Evolutionary conservation across 2,329 filamentous ascomycete species (phyloP), one percentile per base, ranked within the genome.

Genomic region (Macrophomina tecta): DNA sequence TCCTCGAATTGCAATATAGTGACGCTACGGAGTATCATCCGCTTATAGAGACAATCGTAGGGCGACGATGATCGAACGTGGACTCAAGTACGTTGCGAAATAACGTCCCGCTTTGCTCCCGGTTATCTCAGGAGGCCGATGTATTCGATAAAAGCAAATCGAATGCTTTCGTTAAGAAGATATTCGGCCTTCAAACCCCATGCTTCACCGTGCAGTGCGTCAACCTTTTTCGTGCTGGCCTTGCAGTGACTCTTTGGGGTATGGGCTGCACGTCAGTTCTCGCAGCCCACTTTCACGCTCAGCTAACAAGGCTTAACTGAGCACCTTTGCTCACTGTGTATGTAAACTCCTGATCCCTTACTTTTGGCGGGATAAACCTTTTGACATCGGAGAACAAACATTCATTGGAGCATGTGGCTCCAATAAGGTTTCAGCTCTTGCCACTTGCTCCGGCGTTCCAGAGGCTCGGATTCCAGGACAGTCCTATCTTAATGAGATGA

Each of bases 181-280:
- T 76, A 11, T 71, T 72, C 8, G 69, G 72, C 34, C 34, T 75
- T 1, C 74, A 77, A 53, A 73, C 72, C 2, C 68, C 67, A 70
- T 79, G 75, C 75, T 73, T 79, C 69, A 70, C 76, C 28, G 40
- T 74, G 9, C 74, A 78, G 66, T 69, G 71, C 11, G 67, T 75
- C 12, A 70, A 68, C 16, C 71, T 76, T 14, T 60, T 75, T 5
- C 62, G 65, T 5, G 56, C 67, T 30, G 45, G 68, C 4, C 66
- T 77, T 2, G 72, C 75, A 0, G 68, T 77, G 6, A 84, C 86
- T 94, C 9, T 18, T 60, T 7, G 36, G 45, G 42, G 42, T 45
- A 14, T 14, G 38, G 7, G 38, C 38, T 8, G 14, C 38, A 4
- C 38, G 8, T 5, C 9, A 23, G 23, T 3, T 23, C 3, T 23